A percentile compares a stretch with the other conserved stretches of the same genome.
Evolutionary conservation across 495 filamentous ascomycete genomes (phyloP).

Genomic region (Endocarpon pusillum): DNA sequence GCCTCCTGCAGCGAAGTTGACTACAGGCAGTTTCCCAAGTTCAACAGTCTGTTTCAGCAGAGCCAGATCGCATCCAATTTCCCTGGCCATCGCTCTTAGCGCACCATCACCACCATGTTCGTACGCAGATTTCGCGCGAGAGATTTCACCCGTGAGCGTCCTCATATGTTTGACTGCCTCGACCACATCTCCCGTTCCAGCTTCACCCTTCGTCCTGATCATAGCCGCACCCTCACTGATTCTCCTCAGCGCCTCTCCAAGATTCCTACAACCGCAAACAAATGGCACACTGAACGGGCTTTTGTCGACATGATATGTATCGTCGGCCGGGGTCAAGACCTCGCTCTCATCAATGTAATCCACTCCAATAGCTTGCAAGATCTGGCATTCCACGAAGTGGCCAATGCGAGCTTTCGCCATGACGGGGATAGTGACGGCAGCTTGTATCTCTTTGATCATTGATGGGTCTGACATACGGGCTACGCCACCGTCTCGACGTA

Average conservation of each 20-base stretch:
- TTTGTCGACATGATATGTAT: slow-evolving; percentile 84
- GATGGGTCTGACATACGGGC: slow-evolving; percentile 91
- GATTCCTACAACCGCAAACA: slow-evolving; percentile 90
- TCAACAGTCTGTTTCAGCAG: slow-evolving; percentile 73
- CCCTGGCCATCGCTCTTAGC: slow-evolving; percentile 60
- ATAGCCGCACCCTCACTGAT: slow-evolving; percentile 93
- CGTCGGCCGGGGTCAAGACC: slow-evolving; percentile 89
- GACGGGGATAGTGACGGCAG: slow-evolving; percentile 91
- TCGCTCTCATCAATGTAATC: slow-evolving; percentile 98
- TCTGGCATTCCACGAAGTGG: slow-evolving; percentile 96
- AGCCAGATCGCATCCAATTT: slow-evolving; percentile 57
- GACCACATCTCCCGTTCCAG: slow-evolving; percentile 93
- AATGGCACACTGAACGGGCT: slow-evolving; percentile 69
- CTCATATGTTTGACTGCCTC: slow-evolving; percentile 95
- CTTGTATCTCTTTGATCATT: slow-evolving; percentile 96
- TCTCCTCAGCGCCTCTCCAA: slow-evolving; percentile 82
- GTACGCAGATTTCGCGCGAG: slow-evolving; percentile 46
- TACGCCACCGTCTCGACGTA: slow-evolving; percentile 80
- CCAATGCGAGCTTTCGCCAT: slow-evolving; percentile 99
- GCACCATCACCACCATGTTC: slow-evolving; percentile 51
- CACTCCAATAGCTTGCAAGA: slow-evolving; percentile 83
- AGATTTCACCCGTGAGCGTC: slow-evolving; percentile 71
- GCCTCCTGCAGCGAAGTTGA: slow-evolving; percentile 97
- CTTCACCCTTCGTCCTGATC: slow-evolving; percentile 98
- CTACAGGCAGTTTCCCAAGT: slow-evolving; percentile 78